Percentiles rank a stretch among this genome's conserved stretches.
Evolutionary conservation across 179 eudicot genomes (phyloP).

Genomic region (Carnegiea gigantea): DNA sequence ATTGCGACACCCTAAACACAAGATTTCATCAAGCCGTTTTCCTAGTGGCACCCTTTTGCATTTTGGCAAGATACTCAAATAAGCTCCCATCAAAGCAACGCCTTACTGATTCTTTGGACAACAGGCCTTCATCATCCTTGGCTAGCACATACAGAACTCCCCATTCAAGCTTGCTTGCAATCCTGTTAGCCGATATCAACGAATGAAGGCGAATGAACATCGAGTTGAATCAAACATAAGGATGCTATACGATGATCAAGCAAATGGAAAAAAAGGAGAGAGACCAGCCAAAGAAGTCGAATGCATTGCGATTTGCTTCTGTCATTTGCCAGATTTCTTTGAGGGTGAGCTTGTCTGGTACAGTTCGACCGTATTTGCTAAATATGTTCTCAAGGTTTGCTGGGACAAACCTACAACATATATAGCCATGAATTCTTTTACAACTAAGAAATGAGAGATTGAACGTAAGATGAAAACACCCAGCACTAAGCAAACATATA

Average conservation of each 20-base stretch:
- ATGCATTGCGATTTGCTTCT: slow-evolving; percentile 45
- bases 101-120: slow-evolving; percentile 64
- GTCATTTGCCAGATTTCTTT: slow-evolving; percentile 70
- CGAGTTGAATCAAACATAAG: too few species aligned
- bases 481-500: too few species aligned
- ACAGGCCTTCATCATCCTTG: slow-evolving; percentile 54
- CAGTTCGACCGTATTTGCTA: slow-evolving; percentile 56
- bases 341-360: slow-evolving; percentile 51
- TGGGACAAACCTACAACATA: slow-evolving; percentile 49
- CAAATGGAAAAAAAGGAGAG: neutral
- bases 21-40: slow-evolving; percentile 25
- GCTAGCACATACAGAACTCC: slow-evolving; percentile 54
- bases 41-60: slow-evolving; percentile 37
- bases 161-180: slow-evolving; percentile 61
- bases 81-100: slow-evolving; percentile 77
- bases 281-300: slow-evolving; percentile 74
- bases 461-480: too few species aligned
- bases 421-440: neutral
- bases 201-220: neutral
- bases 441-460: too few species aligned
- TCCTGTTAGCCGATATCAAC: slow-evolving; percentile 26
- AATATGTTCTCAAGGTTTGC: slow-evolving; percentile 66
- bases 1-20: neutral
- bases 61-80: slow-evolving; percentile 58
- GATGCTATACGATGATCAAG: neutral